These are phyloP conservation scores for Beauveria asiatica DNA, from an alignment of 2,329 filamentous ascomycete genomes.

Conservation along the genomic window DNA sequence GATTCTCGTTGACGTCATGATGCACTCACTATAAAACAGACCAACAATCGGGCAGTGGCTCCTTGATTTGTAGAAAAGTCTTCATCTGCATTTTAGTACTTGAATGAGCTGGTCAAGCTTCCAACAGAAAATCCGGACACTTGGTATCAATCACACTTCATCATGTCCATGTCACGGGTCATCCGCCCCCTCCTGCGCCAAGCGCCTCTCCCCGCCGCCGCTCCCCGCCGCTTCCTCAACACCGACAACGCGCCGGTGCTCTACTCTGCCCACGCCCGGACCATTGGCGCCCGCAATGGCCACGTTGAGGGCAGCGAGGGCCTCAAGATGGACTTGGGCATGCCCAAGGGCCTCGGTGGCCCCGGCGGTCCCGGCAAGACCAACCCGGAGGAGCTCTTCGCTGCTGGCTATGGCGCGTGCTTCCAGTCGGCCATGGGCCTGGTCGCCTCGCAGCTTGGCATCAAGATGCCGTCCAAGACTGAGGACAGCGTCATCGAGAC, in stretches of 20 bases:
- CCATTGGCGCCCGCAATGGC: slow-evolving; percentile 28
- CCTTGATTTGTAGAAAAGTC: not conserved
- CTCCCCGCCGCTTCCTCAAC: slow-evolving; percentile 23
- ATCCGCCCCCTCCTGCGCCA: slow-evolving; percentile 3
- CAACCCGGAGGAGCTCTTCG: slow-evolving; percentile 39
- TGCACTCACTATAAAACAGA: not conserved
- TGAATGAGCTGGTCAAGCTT: not conserved
- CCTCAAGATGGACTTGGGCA: slow-evolving; percentile 27
- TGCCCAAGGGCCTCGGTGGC: slow-evolving; percentile 35
- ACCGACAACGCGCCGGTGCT: slow-evolving; percentile 30
- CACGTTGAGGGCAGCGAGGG: slow-evolving; percentile 20
- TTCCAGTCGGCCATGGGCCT: slow-evolving; percentile 40
- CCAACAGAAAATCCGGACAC: not conserved
- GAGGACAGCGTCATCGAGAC: slow-evolving; percentile 31
- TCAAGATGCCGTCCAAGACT: slow-evolving; percentile 30
- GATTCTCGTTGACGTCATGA: slow-evolving; percentile 3
- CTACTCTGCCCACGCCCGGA: slow-evolving; percentile 29
- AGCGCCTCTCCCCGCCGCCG: not conserved
- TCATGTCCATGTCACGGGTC: not conserved
- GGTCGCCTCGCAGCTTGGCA: slow-evolving; percentile 28
- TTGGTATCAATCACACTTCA: not conserved
- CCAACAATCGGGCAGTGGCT: not conserved
- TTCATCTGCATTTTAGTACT: not conserved
- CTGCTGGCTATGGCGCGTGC: slow-evolving; percentile 38
- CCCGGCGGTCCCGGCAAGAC: slow-evolving; percentile 31